Base-by-base conservation (phyloP, 1,284 basidiomycete genomes). In the Anthracocystis panici-leucophaei region DNA sequence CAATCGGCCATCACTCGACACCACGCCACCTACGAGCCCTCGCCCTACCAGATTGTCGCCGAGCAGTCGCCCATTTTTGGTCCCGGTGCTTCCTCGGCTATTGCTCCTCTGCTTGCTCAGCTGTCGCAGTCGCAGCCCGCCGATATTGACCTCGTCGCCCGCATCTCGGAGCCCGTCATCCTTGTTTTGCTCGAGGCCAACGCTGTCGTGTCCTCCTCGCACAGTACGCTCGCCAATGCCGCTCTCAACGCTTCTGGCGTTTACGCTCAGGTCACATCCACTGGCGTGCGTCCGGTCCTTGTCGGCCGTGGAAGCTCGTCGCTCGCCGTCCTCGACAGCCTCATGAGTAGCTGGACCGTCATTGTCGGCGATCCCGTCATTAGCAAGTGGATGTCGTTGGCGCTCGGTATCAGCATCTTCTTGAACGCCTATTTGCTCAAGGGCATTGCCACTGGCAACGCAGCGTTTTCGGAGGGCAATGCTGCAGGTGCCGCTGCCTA, bases 381-480 rank as follows among this genome's bases (percentile, higher is more conserved):
- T 77, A 92, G 91, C 82, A 99, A 99, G 88, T 97, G 94, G 93
- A 96, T 99, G 92, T 97, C 59, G 88, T 59, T 95, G 57, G 88
- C 92, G 18, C 90, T 99, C 35, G 92, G 91, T 3, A 89, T 96
- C 76, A 94, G 92, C 73, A 91, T 99, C 73, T 90, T 92, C 70
- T 88, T 99, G 73, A 99, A 99, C 81, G 95, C 94, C 1, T 97
- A 95, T 85, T 88, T 99, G 35, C 89, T 99, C 71, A 96, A 95
- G 86, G 89, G 89, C 18, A 89, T 90, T 68, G 88, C 89, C 0
- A 87, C 80, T 29, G 82, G 84, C 29, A 82, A 84, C 23, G 81
- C 81, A 29, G 82, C 81, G 18, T 64, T 84, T 11, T 79, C 78
- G 16, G 79, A 84, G 41, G 82, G 82, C 31, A 84, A 84, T 25